Conservation (phyloP, 1,139 yeast genomes). For the Wickerhamomyces sp. region DNA sequence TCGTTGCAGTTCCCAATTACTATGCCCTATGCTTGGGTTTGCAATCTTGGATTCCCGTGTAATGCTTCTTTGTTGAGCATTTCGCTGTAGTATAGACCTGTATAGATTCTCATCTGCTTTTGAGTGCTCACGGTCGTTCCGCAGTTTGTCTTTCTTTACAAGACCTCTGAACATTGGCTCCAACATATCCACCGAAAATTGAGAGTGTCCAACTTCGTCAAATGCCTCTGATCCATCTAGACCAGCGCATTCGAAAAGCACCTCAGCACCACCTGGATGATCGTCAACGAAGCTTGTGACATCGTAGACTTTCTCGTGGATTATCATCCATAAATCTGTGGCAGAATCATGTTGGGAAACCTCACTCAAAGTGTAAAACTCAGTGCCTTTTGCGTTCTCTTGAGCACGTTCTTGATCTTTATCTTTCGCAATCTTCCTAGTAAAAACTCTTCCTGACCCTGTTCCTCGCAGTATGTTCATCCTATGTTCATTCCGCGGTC, state of each 20-base stretch:
- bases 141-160: slow-evolving; percentile 29
- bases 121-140: no score
- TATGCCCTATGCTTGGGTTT: slow-evolving; percentile 16
- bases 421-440: no score
- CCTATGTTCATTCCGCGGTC: no score
- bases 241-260: slow-evolving; percentile 64
- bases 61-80: no score
- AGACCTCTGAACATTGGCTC: slow-evolving; percentile 66
- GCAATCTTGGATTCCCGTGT: no score
- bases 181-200: slow-evolving; percentile 45
- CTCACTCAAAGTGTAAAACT: slow-evolving; percentile 28
- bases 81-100: no score
- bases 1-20: slow-evolving; percentile 5
- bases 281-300: slow-evolving; percentile 41
- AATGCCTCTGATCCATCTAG: slow-evolving; percentile 59
- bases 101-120: no score
- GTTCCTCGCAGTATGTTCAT: no score
- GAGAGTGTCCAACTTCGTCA: slow-evolving; percentile 34
- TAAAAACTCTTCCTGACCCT: no score
- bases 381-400: no score
- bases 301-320: slow-evolving; percentile 59
- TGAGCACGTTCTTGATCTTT: no score
- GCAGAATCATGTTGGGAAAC: slow-evolving; percentile 41
- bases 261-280: slow-evolving; percentile 74
- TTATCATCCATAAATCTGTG: slow-evolving; percentile 61